Base-by-base conservation (phyloP, 1,284 basidiomycete genomes). In the Marasmius sp. region DNA sequence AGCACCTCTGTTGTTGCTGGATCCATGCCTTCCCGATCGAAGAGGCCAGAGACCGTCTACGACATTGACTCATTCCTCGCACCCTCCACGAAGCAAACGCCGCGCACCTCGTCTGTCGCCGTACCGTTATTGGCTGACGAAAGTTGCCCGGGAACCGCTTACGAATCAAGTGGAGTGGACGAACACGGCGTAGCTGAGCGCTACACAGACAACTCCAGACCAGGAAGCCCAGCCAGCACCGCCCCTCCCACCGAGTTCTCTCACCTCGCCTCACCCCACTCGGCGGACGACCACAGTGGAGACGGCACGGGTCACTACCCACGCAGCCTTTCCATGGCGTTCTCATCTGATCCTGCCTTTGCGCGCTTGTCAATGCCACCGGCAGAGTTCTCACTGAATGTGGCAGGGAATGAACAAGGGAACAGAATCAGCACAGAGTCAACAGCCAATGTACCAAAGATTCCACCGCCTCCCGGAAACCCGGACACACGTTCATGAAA, bases 1-100 rank as follows among this genome's bases (percentile, higher is more conserved):
- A 60, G 66, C 11, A 64, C 61, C 43, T 66, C 68, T 34, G 62
- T 67, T 39, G 69, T 65, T 49, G 56, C 62, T 41, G 65, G 65
- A 37, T 41, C 27, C 22, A 53, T n/a, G 55, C 64, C 45, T 64
- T 64, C 37, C 51, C 63, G 59, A 63, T 14, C 57, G 10, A 58
- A 58, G 50, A 22, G 57, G 22, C 43, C 57, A 41, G 20, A 33
- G 20, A 50, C 47, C 22, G 12, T 38, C 18, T 48, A 50, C 34
- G 16, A 22, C 33, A 20, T 58, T 8, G 43, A 48, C 33, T 48
- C 41, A 36, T 45, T 38, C 34, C 57, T 38, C n/a, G 36, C 37
- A 41, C 34, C 27, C 52, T 37, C 33, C n/a, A 36, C 27, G 50
- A 54, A 54, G 20, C 36, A 11, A 33, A 34, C 52, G 38, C 5